Base-by-base conservation (phyloP, 495 filamentous ascomycete species). In the Penicillium tannophilum region DNA sequence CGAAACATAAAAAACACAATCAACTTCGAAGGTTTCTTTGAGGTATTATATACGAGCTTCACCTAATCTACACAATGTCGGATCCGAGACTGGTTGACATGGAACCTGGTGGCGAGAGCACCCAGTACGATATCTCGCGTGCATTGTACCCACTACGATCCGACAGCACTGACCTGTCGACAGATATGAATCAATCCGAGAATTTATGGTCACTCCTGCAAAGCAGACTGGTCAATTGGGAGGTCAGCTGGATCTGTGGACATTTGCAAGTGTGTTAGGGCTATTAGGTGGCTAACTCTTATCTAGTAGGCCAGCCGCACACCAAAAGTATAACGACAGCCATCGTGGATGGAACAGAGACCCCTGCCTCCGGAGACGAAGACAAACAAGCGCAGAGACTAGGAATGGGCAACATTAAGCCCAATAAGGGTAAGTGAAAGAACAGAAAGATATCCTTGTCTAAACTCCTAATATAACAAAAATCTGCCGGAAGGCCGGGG, bases 221-320 rank as follows among this genome's bases (percentile, higher is more conserved):
- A 89, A 86, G 59, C 71, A 80, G 60, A 77, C 75, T 17, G 87
- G 87, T 24, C 85, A 89, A 64, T 63, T 89, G 44, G 82, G 83
- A 35, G 71, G 86, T 86, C 68, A 55, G 68, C 61, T 50, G 16
- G 20, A 19, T 26, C 5, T 24, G 20, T 24, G n/a, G 33, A 11
- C 16, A 16, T 10, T 12, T 35, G 20, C 42, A n/a, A 11, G 35
- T 3, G 52, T 30, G 17, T 12, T 28, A 28, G 28, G 28, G 6
- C 28, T 28, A 36, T 36, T 4, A 36, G 6, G 28, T 45, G 9
- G 2, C 47, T 28, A 30, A 55, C 59, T 63, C 23, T 1, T 8
- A 20, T 19, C 3, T 56, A 75, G 73, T 36, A 2, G 54, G 58
- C 54, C 10, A 47, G 6, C 44, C 62, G 30, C 72, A 76, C 56